Percentiles rank a stretch among this genome's conserved stretches.
Conservation (phyloP, 345 rosid genomes). For the Citrus maxima region DNA sequence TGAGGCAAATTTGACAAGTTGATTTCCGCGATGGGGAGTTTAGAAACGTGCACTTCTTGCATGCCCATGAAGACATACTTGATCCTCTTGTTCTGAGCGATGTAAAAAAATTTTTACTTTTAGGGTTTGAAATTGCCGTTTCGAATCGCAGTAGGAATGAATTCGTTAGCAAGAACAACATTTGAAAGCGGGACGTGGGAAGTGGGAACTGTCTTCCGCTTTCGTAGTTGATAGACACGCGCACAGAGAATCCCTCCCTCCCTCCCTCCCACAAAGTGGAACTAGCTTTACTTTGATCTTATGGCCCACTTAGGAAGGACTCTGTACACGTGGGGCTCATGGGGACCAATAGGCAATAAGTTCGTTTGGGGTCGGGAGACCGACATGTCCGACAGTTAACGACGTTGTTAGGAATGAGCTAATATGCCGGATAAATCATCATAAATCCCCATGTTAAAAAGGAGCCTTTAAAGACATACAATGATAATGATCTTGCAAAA, state of each 20-base stretch:
- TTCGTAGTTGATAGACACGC: not conserved
- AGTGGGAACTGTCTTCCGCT: not conserved
- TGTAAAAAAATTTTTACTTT: not conserved
- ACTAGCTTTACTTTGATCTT: too few species aligned
- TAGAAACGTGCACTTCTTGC: slow-evolving; percentile 83
- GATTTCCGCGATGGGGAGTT: slow-evolving; percentile 67
- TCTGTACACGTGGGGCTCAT: not conserved
- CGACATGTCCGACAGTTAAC: not conserved
- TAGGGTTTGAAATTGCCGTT: slow-evolving; percentile 17
- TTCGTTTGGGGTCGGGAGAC: too few species aligned
- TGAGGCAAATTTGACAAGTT: slow-evolving; percentile 62
- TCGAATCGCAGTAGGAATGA: not conserved
- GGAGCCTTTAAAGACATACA: not conserved
- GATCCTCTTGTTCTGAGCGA: not conserved
- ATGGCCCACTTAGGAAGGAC: not conserved
- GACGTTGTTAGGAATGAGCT: too few species aligned
- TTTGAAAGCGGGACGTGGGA: not conserved
- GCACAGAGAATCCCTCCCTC: too few species aligned
- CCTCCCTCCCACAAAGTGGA: too few species aligned
- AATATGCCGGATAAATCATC: not conserved
- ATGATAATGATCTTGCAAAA: not conserved
- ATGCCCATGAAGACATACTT: slow-evolving; percentile 55
- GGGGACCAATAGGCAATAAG: not conserved
- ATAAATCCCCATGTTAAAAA: not conserved
- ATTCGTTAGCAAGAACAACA: not conserved